phyloP scores from a whole-genome alignment of 2,329 filamentous ascomycete species.

The Phialophora macrospora region DNA sequence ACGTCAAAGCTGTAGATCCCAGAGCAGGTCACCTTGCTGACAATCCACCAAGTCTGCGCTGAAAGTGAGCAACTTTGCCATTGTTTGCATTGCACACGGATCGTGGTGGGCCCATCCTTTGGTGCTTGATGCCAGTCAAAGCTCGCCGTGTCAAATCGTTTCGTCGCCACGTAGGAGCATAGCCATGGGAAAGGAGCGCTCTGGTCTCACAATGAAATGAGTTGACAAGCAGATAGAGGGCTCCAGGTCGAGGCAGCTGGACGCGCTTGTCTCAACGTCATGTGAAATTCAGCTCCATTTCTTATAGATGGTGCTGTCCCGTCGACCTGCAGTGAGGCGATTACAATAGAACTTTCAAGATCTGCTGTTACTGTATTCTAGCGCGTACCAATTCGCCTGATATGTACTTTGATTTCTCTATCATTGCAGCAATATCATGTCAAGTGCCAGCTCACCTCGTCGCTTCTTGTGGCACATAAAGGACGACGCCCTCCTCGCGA shows the following conservation, averaged over 20 bases:
- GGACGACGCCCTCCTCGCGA: neutral
- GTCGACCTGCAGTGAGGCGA: neutral
- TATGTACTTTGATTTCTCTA: constrained; percentile 1
- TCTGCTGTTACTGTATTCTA: constrained; percentile 4
- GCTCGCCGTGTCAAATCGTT: neutral
- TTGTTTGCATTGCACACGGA: neutral
- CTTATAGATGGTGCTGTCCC: no score
- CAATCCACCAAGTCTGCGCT: neutral
- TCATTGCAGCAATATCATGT: neutral
- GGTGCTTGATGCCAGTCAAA: no score
- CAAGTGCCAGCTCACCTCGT: neutral
- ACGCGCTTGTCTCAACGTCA: no score
- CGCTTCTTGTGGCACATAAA: neutral
- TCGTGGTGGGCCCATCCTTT: neutral
- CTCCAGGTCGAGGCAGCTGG: no score
- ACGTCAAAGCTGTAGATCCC: constrained; percentile 22
- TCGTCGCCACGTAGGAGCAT: neutral
- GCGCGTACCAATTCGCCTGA: neutral
- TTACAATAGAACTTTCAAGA: neutral
- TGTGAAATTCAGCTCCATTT: no score
- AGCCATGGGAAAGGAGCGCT: neutral
- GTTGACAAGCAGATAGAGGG: neutral
- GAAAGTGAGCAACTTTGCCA: neutral
- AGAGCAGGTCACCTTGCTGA: neutral
- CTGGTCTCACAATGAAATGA: neutral